Conservation (phyloP, 2,329 filamentous ascomycete species). For the Botryotinia convoluta region DNA sequence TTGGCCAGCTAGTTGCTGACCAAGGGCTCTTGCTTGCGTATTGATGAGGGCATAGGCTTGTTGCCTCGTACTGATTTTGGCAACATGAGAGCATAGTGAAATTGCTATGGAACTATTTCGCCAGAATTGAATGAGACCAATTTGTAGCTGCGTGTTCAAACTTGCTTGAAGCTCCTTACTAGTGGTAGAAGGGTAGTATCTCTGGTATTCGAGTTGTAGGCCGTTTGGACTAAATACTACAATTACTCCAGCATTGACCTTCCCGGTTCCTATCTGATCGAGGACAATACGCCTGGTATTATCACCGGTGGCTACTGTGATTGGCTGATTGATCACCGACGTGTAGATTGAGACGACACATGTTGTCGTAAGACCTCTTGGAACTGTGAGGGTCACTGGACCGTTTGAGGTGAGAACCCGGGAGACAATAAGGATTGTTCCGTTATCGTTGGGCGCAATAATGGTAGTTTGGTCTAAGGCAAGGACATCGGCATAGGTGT, state of each 20-base stretch:
- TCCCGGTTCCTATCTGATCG: conserved; percentile 5
- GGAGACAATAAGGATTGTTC: background rate
- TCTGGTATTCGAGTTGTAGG: conserved; percentile 9
- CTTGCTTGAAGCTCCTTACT: conserved; percentile 11
- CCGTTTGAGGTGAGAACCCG: conserved; percentile 2
- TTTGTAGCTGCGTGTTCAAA: background rate
- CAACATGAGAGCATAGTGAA: conserved; percentile 4
- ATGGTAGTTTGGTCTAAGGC: background rate
- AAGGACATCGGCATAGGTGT: background rate
- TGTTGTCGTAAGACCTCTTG: background rate
- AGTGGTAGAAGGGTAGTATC: background rate
- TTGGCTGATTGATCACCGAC: background rate
- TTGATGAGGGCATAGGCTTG: conserved; percentile 7
- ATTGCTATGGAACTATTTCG: conserved; percentile 6
- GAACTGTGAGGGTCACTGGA: conserved; percentile 7
- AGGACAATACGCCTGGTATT: background rate
- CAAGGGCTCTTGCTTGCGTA: background rate
- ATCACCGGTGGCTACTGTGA: conserved; percentile 4
- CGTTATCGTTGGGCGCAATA: conserved; percentile 1
- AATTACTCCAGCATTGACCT: background rate
- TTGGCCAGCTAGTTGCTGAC: conserved; percentile 8
- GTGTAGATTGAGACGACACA: conserved; percentile 4
- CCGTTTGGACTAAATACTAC: background rate
- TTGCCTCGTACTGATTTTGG: background rate
- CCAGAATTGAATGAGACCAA: conserved; percentile 8